These are phyloP conservation scores for Eucalyptus pauciflora DNA, from an alignment of 345 rosid genomes.

Conservation along the genomic window DNA sequence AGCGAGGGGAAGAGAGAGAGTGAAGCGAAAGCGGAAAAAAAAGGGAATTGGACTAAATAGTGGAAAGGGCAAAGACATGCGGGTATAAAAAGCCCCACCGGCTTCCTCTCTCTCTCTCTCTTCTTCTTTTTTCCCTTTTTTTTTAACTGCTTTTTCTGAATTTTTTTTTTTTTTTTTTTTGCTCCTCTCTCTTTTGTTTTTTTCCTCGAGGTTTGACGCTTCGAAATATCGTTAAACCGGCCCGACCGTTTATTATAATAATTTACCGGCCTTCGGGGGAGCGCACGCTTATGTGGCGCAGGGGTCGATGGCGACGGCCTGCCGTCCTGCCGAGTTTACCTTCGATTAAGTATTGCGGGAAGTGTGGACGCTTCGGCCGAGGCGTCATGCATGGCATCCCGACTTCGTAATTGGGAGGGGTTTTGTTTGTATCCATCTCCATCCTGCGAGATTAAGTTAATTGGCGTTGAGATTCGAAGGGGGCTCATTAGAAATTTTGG, in stretches of 20 bases:
- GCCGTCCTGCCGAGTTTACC: neutral
- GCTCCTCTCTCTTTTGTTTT: neutral
- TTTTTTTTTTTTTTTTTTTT: neutral
- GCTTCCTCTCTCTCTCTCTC: too few species aligned
- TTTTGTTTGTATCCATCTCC: neutral
- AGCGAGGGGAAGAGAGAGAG: neutral
- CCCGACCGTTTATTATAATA: too few species aligned
- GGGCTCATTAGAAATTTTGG: rapidly evolving
- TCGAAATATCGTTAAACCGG: too few species aligned
- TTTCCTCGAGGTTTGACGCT: neutral
- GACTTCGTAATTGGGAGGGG: neutral
- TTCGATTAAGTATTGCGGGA: neutral
- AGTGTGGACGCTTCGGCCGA: too few species aligned
- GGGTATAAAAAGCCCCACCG: neutral
- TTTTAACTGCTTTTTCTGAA: neutral
- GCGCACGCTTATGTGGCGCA: neutral
- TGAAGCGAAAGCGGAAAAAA: neutral
- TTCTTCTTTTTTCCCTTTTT: neutral
- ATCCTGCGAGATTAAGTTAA: neutral
- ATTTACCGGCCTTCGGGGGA: too few species aligned
- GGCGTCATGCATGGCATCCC: neutral
- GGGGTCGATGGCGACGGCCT: neutral
- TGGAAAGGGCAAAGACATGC: neutral
- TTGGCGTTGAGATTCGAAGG: neutral
- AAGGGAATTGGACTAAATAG: neutral